Evolutionary conservation across 202 grass and related monocot genomes (phyloP).

Genomic region (Panicum virgatum): DNA sequence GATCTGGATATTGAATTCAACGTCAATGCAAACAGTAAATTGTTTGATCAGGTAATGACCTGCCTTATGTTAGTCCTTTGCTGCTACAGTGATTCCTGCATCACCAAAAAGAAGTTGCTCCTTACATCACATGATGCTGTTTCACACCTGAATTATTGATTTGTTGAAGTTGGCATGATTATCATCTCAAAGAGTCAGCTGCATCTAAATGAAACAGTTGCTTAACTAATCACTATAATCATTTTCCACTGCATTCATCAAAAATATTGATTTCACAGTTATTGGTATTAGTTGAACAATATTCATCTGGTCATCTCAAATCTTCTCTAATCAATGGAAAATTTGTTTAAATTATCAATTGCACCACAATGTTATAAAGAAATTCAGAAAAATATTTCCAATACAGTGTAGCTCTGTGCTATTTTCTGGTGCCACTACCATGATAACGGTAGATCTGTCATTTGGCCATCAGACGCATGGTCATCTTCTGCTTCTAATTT

Average conservation of each 20-base stretch:
- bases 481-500: slow-evolving; percentile 7
- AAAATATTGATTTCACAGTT: not conserved
- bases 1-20: slow-evolving; percentile 84
- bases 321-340: not conserved
- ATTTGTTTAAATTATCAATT: slow-evolving; percentile 1
- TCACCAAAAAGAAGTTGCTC: not conserved
- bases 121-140: not conserved
- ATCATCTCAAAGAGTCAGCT: not conserved
- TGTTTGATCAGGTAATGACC: slow-evolving; percentile 76
- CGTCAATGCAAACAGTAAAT: slow-evolving; percentile 60
- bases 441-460: too few species aligned
- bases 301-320: not conserved
- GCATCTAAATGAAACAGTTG: not conserved
- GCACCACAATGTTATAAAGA: not conserved
- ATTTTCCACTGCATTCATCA: not conserved
- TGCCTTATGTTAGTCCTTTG: not conserved
- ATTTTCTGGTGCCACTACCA: not conserved
- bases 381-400: not conserved
- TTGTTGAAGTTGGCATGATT: not conserved
- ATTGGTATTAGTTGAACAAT: not conserved
- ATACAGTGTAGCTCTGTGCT: slow-evolving; percentile 2
- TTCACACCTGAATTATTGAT: not conserved
- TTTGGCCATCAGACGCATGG: too few species aligned
- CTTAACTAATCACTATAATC: not conserved
- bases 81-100: not conserved